phyloP scores from a whole-genome alignment of 306 rosid species.

The Leucaena leucocephala region DNA sequence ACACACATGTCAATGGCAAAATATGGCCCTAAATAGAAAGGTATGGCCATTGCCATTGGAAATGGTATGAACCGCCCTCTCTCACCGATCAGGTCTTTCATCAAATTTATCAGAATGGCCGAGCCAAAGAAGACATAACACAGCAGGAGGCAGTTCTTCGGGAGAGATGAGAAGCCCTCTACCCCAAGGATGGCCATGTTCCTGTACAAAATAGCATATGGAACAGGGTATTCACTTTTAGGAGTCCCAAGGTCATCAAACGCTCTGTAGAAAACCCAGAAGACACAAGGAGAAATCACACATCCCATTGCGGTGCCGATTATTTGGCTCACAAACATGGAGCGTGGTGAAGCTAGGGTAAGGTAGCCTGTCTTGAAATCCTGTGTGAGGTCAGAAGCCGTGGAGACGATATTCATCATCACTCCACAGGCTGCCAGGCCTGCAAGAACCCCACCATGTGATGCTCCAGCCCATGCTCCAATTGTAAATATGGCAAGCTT shows the following conservation, averaged over 20 bases:
- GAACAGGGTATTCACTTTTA: slow-evolving; percentile 47
- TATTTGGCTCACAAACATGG: slow-evolving; percentile 63
- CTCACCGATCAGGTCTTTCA: slow-evolving; percentile 46
- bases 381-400: slow-evolving; percentile 56
- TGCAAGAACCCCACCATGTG: slow-evolving; percentile 56
- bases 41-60: slow-evolving; percentile 65
- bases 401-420: slow-evolving; percentile 60
- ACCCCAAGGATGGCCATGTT: slow-evolving; percentile 53
- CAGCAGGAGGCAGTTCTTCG: slow-evolving; percentile 49
- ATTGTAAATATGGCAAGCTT: slow-evolving; percentile 57
- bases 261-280: slow-evolving; percentile 59
- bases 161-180: slow-evolving; percentile 47
- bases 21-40: slow-evolving; percentile 55
- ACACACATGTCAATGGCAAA: slow-evolving; percentile 62
- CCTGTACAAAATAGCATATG: slow-evolving; percentile 46
- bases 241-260: slow-evolving; percentile 49
- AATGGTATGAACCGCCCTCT: slow-evolving; percentile 52
- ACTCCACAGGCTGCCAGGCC: slow-evolving; percentile 60
- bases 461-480: slow-evolving; percentile 60
- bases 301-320: slow-evolving; percentile 63
- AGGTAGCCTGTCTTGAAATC: slow-evolving; percentile 61
- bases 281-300: slow-evolving; percentile 51
- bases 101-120: slow-evolving; percentile 42
- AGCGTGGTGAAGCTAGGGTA: slow-evolving; percentile 52
- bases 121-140: slow-evolving; percentile 48